These are phyloP conservation scores for Liquidambar formosana DNA, from an alignment of 164 flowering plant genomes.

Conservation along the genomic window DNA sequence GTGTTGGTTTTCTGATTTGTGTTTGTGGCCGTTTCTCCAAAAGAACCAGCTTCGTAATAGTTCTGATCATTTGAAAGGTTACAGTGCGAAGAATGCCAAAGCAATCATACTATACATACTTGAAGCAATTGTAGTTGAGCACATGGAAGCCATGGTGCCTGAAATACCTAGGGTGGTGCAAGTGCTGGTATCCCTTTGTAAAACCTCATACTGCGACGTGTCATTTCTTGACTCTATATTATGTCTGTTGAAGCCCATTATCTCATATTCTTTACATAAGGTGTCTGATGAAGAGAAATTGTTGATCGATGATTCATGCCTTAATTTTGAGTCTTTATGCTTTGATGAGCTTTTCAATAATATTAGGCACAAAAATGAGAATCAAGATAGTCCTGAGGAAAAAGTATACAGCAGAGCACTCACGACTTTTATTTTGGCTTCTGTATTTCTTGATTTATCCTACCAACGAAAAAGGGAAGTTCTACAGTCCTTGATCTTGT, in stretches of 20 bases:
- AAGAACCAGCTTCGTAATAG: slow-evolving; percentile 23
- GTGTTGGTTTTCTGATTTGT: slow-evolving; percentile 89
- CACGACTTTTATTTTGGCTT: slow-evolving; percentile 63
- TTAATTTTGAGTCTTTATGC: slow-evolving; percentile 82
- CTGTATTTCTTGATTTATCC: slow-evolving; percentile 71
- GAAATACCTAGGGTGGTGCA: slow-evolving; percentile 81
- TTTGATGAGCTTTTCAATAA: slow-evolving; percentile 64
- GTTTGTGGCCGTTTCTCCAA: slow-evolving; percentile 63
- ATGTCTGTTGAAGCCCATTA: slow-evolving; percentile 66
- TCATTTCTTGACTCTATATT: slow-evolving; percentile 68
- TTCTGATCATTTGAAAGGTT: slow-evolving; percentile 59
- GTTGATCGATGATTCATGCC: slow-evolving; percentile 58
- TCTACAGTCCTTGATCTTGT: slow-evolving; percentile 42
- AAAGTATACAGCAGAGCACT: slow-evolving; percentile 43
- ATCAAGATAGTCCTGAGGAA: slow-evolving; percentile 23
- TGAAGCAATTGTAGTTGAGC: slow-evolving; percentile 77
- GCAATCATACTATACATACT: slow-evolving; percentile 68
- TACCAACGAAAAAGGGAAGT: slow-evolving; percentile 47
- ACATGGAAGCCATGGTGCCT: slow-evolving; percentile 91
- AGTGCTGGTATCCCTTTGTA: slow-evolving; percentile 60
- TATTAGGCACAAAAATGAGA: slow-evolving; percentile 34
- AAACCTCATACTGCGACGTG: slow-evolving; percentile 74
- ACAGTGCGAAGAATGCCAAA: slow-evolving; percentile 77
- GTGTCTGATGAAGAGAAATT: slow-evolving; percentile 56
- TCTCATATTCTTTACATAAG: slow-evolving; percentile 70